These are phyloP conservation scores for Zea luxurians DNA, from an alignment of 176 grass and related monocot genomes.

Conservation along the genomic window DNA sequence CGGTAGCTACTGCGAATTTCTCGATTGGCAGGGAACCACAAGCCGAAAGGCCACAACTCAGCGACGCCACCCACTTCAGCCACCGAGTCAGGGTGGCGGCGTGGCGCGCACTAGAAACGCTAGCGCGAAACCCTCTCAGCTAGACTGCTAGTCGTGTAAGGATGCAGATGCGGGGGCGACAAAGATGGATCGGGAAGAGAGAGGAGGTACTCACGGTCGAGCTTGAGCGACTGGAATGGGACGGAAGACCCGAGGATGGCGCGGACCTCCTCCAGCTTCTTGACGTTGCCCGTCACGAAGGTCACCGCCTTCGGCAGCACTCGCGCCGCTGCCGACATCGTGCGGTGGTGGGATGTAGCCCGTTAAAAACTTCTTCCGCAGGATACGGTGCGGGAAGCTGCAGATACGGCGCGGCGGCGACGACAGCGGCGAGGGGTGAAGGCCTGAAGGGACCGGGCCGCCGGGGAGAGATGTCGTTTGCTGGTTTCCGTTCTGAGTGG, in stretches of 20 bases:
- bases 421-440: not conserved
- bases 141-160: not conserved
- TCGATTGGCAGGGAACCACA: not conserved
- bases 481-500: not conserved
- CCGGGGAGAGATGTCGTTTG: not conserved
- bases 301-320: conserved; percentile 79
- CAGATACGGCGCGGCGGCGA: not conserved
- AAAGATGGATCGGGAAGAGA: not conserved
- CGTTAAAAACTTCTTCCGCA: not conserved
- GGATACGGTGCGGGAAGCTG: not conserved
- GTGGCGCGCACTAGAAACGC: not conserved
- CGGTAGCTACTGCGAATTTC: not conserved
- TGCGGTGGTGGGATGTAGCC: not conserved
- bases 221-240: conserved; percentile 91
- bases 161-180: not conserved
- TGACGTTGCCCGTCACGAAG: conserved; percentile 94
- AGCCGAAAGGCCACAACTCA: not conserved
- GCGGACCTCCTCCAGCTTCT: conserved; percentile 95
- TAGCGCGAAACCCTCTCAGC: not conserved
- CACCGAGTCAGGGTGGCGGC: not conserved
- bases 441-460: not conserved
- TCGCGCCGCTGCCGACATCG: conserved; percentile 57
- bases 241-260: conserved; percentile 81
- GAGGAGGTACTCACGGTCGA: conserved; percentile 56
- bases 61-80: not conserved